Base-by-base conservation (phyloP, 2,329 filamentous ascomycete species). In the Purpureocillium takamizusanense region DNA sequence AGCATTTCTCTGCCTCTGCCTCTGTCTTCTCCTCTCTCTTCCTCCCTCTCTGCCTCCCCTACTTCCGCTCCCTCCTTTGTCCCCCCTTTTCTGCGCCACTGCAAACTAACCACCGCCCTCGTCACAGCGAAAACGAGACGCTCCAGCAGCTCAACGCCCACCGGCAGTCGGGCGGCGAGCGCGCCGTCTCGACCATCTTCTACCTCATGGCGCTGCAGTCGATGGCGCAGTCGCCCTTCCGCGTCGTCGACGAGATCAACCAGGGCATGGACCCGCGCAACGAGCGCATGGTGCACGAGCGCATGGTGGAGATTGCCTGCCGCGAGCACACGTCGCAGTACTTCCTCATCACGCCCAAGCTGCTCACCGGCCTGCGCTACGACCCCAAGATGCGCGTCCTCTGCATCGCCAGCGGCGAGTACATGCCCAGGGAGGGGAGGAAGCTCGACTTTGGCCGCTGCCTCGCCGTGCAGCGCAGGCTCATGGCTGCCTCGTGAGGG, bases 251-350 rank as follows among this genome's bases (percentile, higher is more conserved):
- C 62, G 92, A 98, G 66, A 98, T 98, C 71, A 98, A 98, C 57
- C 92, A 98, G 65, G 92, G 92, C 48, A 98, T 98, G 92, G 92
- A 98, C 60, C 92, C 90, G 32, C 82, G 92, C 52, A 98, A 98
- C 62, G 92, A 98, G 64, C 85, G 92, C 50, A 94, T 95, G 78
- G 89, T 98, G 13, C 92, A 98, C 64, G 87, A 90, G 57, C 86
- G 92, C 46, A 94, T 98, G 84, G 92, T 98, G 8, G 88, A 95
- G 54, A 95, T 98, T 55, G 92, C 92, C 32, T 97, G 92, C 60
- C 76, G 78, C 48, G 81, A 88, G 60, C 78, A 83, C 57, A 79
- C 78, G n/a, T 75, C 70, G 48, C 80, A 84, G 65, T 98, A 98
- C 65, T 98, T 98, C 67, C 78, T 98, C 46, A 94, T 98, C 65